A percentile compares a stretch with the other conserved stretches of the same genome.
phyloP scores from a whole-genome alignment of 306 rosid genomes.

The Canavalia gladiata region DNA sequence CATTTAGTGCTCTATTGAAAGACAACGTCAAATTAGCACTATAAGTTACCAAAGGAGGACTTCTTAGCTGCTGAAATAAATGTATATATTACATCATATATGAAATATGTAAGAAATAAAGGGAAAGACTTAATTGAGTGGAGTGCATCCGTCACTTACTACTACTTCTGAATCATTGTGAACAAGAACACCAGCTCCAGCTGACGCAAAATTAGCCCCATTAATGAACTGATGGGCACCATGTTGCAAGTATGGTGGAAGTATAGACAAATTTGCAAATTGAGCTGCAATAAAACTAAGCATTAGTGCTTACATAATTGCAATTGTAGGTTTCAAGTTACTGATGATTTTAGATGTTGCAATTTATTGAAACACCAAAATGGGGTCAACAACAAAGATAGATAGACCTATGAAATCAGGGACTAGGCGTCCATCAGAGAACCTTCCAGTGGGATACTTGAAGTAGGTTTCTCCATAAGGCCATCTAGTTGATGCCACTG shows the following conservation, averaged over 20 bases:
- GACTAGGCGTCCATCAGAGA: constrained; percentile 55
- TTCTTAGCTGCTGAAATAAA: too few relatives aligned
- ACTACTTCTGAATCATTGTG: constrained; percentile 13
- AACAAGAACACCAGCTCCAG: constrained; percentile 55
- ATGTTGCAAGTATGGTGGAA: constrained; percentile 54
- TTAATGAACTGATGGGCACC: neutral
- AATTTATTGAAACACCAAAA: neutral
- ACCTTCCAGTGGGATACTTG: constrained; percentile 52
- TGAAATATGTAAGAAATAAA: neutral
- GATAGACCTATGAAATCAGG: constrained; percentile 53
- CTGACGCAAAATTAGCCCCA: constrained; percentile 61
- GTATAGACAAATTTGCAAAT: constrained; percentile 50
- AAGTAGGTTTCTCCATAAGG: constrained; percentile 62
- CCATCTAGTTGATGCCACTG: constrained; percentile 17
- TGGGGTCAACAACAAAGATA: neutral
- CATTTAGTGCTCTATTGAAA: neutral
- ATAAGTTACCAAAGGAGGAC: too few relatives aligned
- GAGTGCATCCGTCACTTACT: constrained; percentile 33
- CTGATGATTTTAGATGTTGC: neutral
- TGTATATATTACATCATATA: neutral
- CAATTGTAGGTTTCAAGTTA: neutral
- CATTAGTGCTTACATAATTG: neutral
- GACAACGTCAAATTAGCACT: neutral
- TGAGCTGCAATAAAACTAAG: constrained; percentile 48
- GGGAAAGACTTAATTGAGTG: neutral